Conservation (phyloP, 148 eudicot species). For the Vaccinium macrocarpon region DNA sequence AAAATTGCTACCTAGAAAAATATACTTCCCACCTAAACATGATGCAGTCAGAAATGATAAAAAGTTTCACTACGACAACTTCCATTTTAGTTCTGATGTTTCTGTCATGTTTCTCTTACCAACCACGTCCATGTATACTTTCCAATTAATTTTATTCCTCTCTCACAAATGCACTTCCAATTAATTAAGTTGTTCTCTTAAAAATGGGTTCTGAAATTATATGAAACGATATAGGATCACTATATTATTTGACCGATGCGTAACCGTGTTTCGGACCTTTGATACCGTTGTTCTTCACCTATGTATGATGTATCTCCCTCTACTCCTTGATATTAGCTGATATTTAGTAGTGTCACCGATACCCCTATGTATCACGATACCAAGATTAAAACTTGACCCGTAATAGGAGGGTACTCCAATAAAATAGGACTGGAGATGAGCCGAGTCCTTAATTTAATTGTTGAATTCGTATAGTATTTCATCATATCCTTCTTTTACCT, state of each 20-base stretch:
- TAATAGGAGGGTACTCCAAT: neutral
- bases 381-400: neutral
- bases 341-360: neutral
- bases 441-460: neutral
- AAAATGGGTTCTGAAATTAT: neutral
- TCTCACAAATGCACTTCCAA: neutral
- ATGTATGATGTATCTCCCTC: too few relatives aligned
- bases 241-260: too few relatives aligned
- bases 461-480: neutral
- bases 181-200: too few relatives aligned
- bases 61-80: conserved; percentile 9
- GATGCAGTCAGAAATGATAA: conserved; percentile 16
- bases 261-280: too few relatives aligned
- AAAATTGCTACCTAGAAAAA: conserved; percentile 29
- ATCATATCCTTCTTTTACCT: neutral
- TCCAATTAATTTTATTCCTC: neutral
- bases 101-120: conserved; percentile 37
- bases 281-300: too few relatives aligned
- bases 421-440: neutral
- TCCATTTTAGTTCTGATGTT: conserved; percentile 33
- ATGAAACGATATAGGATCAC: neutral
- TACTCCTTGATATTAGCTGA: neutral
- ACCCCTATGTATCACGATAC: neutral
- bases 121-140: conserved; percentile 17
- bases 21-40: conserved; percentile 45